Evolutionary conservation across 345 rosid species (phyloP), one percentile per base, ranked within the genome.

Genomic region (Punica granatum): DNA sequence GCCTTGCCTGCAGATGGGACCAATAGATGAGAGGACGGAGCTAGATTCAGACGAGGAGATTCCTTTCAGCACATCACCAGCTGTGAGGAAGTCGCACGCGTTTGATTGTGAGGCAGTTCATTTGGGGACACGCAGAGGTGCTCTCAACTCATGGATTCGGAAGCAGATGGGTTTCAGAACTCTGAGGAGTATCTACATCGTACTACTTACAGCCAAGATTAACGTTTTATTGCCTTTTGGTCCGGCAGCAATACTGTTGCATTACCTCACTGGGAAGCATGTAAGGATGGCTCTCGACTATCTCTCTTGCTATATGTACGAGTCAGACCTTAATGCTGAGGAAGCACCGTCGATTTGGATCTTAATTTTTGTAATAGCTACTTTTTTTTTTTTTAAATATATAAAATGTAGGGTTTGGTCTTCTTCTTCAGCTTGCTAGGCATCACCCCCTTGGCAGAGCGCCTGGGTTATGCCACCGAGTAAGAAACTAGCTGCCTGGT

Each of bases 381-480:
- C 66, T 34, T 25, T 36, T 5, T 5, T 4, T 37, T 11, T 23
- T 23, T 2, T 46, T 63, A n/a, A 37, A 37, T 72, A 42, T 14
- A 64, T 65, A 30, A 65, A 62, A 73, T 71, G 66, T 70, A 81
- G 85, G 75, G 80, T 25, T 69, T 74, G 78, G 82, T 84, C 60
- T 84, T 84, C 74, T 68, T 84, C 74, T 65, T 74, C 67, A 77
- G 82, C 60, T 73, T 81, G 73, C 65, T 84, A 62, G 88, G 85
- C 46, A 84, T 79, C 62, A 76, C 75, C 33, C 88, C 88, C 34
- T 68, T 84, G 49, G 85, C 88, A 3, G 88, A 84, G 77, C 79
- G 83, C 46, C 72, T 84, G 68, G 85, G 88, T 51, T 84, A 70
- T 74, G 80, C 76, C 5, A 84, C 85, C 14, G 85, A 81, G 83